Evolutionary conservation across 163 green algal species (phyloP), one percentile per base, ranked within the genome.

Genomic region (Chloroidium sp.): DNA sequence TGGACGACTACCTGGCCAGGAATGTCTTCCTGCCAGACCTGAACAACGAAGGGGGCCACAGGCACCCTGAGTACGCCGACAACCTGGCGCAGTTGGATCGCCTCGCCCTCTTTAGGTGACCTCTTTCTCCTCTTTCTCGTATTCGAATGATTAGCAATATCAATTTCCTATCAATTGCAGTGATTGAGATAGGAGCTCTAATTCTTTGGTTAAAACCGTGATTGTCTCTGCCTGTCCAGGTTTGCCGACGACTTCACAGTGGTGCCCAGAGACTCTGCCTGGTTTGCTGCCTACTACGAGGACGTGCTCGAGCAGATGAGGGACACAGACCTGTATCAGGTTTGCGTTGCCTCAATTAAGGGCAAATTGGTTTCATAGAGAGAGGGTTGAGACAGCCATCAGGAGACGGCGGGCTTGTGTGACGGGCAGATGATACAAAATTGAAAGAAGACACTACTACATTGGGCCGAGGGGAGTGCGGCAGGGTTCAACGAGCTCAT

Each of bases 11-110:
- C 84, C 62, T 93, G 74, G 2, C 60, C 0, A 61, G 85, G 81
- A 94, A 91, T 82, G 75, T 81, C 72, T 98, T 98, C 85, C 85
- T 98, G 75, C 88, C 93, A 0, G 92, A 96, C 85, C 92, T 97
- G 85, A 98, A 98, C 86, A 97, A 97, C 83, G 94, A 98, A 83
- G 83, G 75, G 1, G 64, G 80, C 0, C 75, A 68, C 0, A 93
- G 92, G 78, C 90, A 92, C 67, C 3, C 64, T 36, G 72, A 82
- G n/a, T 96, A 97, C 82, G 84, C 78, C 2, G 81, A 86, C 8
- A 96, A 96, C 81, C 83, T 98, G 72, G 83, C 84, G 0, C 80
- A 78, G 3, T 85, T 98, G 80, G 80, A 93, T 58, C 82, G 84
- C 4, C 84, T 98, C n/a, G 90, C 97, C 76, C 83, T 97, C 75